These are phyloP conservation scores for Penicillium sp. DNA, from an alignment of 2,329 filamentous ascomycete species.

Conservation along the genomic window DNA sequence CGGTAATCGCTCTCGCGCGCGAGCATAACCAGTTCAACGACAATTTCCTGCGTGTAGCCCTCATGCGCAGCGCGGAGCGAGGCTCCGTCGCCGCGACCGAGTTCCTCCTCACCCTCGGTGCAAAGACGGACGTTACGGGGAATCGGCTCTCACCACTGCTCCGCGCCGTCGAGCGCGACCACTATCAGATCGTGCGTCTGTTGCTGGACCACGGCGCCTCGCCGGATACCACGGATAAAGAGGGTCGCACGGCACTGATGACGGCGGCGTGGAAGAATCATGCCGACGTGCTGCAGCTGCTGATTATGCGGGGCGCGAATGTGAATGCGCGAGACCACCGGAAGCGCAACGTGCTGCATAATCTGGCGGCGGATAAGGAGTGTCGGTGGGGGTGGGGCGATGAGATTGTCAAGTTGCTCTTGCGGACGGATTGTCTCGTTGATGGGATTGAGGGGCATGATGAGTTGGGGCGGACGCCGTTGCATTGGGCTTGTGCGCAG, in stretches of 20 bases:
- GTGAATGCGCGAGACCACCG: conserved; percentile 37
- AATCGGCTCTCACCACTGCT: conserved; percentile 38
- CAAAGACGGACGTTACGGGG: conserved; percentile 37
- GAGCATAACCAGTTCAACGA: conserved; percentile 40
- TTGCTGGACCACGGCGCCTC: conserved; percentile 41
- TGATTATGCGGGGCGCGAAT: conserved; percentile 40
- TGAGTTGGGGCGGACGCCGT: conserved; percentile 53
- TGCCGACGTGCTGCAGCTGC: conserved; percentile 38
- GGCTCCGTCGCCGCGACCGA: conserved; percentile 34
- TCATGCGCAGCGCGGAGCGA: conserved; percentile 45
- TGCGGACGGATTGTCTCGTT: conserved; percentile 42
- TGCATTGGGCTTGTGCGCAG: conserved; percentile 62
- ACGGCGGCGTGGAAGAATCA: conserved; percentile 48
- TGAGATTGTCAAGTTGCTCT: conserved; percentile 45
- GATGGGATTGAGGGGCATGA: conserved; percentile 45
- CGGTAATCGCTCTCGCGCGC: conserved; percentile 35
- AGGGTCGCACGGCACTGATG: conserved; percentile 47
- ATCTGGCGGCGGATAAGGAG: conserved; percentile 48
- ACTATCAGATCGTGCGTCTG: conserved; percentile 48
- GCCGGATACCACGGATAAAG: conserved; percentile 45
- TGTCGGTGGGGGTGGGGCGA: conserved; percentile 48
- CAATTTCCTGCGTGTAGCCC: conserved; percentile 41
- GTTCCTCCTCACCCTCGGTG: conserved; percentile 41
- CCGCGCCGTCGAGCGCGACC: conserved; percentile 42
- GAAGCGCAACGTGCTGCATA: conserved; percentile 41